Base-by-base conservation (phyloP, 495 filamentous ascomycete species). In the Hypoxylon subgilvum region DNA sequence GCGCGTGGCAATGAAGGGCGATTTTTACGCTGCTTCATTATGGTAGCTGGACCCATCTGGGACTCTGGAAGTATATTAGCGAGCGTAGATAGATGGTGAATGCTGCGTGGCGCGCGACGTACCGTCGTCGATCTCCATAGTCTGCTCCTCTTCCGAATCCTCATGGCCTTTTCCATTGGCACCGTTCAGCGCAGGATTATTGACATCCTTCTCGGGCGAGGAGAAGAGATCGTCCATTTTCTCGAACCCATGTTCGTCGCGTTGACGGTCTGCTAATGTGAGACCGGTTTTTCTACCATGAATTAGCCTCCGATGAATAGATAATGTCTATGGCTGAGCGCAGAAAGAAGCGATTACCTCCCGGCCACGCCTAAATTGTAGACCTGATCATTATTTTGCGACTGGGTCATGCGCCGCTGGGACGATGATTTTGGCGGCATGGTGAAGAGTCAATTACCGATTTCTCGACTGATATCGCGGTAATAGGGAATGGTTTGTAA, bases 241-340 rank as follows among this genome's bases (percentile, higher is more conserved):
- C 70, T 97, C 91, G 74, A 98, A 82, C 71, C 95, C 94, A 80
- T 96, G 77, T 68, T 92, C 94, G 74, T 97, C 91, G 74, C 91
- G 87, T 45, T 88, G 74, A 32, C 90, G 90, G 72, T 97, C 91
- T 67, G 84, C 82, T 21, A 98, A 71, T 1, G 84, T 88, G 23
- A 95, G 79, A 17, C 94, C 94, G 6, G 94, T 98, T 82, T 93
- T 84, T 23, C 77, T 80, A 61, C n/a, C 7, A 17, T 39, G 30
- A 12, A 36, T 65, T 34, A 17, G 34, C 18, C 30, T 66, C 53
- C 50, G 18, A 41, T 31, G 9, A 25, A 25, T n/a, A n/a, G n/a
- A n/a, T 34, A 28, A 39, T 6, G 14, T 43, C 8, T 4, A 9
- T 5, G 10, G 9, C 8, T 16, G 8, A 21, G 42, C 32, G 47